Base-by-base conservation (phyloP, 495 filamentous ascomycete species). In the Tirmania nivea region DNA sequence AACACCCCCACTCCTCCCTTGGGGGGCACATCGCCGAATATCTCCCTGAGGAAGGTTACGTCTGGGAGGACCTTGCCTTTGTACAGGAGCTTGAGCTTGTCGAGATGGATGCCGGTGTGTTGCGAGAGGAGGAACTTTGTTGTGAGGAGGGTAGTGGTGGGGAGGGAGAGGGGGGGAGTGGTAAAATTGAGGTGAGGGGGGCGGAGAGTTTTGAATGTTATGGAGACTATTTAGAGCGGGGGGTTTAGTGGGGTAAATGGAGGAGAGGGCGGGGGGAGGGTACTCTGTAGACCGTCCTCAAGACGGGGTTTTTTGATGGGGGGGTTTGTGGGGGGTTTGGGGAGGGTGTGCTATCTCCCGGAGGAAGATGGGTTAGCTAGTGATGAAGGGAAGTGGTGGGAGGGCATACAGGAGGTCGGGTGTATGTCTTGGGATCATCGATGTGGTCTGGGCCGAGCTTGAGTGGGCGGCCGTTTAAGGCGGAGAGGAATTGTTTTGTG, bases 381-480 rank as follows among this genome's bases (percentile, higher is more conserved):
- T 31, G 19, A 16, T n/a, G 52, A 47, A 12, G 21, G 54, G 42
- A 56, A 48, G 42, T 19, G 12, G 5, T 45, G 39, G 12, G 17
- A 19, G 39, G 54, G 73, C 81, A 54, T 73, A 94, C 87, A 35
- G 84, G 78, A 35, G 73, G 69, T 52, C 77, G 76, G 34, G 78
- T 69, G 61, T 87, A 78, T 55, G 71, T 77, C 60, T 78, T 78
- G 35, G 84, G 76, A 62, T 94, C 84, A 65, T 84, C 79, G 69
- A 89, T 78, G 77, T 94, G 79, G 68, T 94, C 86, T 56, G 81
- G 69, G 10, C 78, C 74, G 50, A 94, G 74, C 68, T 86, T 89
- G 60, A 79, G 65, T 9, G 84, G 81, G 54, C 79, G 77, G 35
- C 77, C 72, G 69, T 89, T 85, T 50, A 95, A 76, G 17, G 75